Conservation (phyloP, 768 basidiomycete genomes). For the Saitozyma podzolica region DNA sequence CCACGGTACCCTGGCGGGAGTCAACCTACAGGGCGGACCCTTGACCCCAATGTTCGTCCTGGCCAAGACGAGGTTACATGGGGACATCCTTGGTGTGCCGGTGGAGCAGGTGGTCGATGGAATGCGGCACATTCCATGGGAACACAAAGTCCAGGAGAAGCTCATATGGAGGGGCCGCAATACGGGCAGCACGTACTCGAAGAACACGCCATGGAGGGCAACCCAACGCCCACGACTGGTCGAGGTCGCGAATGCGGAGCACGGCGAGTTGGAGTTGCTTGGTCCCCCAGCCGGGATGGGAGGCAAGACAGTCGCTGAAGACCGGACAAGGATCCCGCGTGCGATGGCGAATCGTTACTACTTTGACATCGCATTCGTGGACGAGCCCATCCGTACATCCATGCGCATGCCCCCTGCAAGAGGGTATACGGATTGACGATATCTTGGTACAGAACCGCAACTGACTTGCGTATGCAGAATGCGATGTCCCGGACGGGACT, state of each 20-base stretch:
- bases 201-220: slow-evolving; percentile 33
- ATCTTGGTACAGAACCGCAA: too few species aligned
- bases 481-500: slow-evolving; percentile 22
- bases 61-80: slow-evolving; percentile 41
- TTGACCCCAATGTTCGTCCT: slow-evolving; percentile 44
- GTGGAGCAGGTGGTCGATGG: slow-evolving; percentile 43
- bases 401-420: not conserved
- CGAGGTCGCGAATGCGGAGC: slow-evolving; percentile 14
- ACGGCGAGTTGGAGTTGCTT: too few species aligned
- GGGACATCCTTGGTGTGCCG: slow-evolving; percentile 46
- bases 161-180: slow-evolving; percentile 50
- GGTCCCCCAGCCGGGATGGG: too few species aligned
- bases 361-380: slow-evolving; percentile 41
- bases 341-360: slow-evolving; percentile 17
- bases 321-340: too few species aligned
- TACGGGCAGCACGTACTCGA: slow-evolving; percentile 38
- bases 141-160: slow-evolving; percentile 27
- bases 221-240: slow-evolving; percentile 45
- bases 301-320: too few species aligned
- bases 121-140: slow-evolving; percentile 36
- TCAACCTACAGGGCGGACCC: slow-evolving; percentile 19
- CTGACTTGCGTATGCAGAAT: slow-evolving; percentile 24
- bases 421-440: not conserved
- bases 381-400: slow-evolving; percentile 40
- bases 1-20: slow-evolving; percentile 50